Evolutionary conservation across 2,329 filamentous ascomycete species (phyloP), one percentile per base, ranked within the genome.

Genomic region (Herpotrichia juniperi): DNA sequence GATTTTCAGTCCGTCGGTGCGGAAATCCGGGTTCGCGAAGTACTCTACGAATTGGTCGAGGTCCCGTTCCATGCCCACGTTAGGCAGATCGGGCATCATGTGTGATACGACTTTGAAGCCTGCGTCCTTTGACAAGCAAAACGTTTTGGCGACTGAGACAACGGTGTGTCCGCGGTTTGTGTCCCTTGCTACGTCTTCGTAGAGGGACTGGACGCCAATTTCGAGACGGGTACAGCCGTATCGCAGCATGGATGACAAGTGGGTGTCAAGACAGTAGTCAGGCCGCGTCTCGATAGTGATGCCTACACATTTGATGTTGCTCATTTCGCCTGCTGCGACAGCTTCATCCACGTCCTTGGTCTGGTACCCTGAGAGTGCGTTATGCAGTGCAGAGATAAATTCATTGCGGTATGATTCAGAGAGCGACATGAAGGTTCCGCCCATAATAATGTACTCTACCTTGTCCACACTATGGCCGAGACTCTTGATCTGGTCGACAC

Each of bases 401-500:
- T 90, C 87, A 56, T 99, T 91, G 24, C 94, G 83, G 74, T 99
- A 99, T 21, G 88, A 87, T 66, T 92, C 87, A 8, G 93, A 83
- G 22, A 99, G 78, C 2, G 93, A 97, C 96, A 99, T 99, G 76
- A 99, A 99, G 0, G 94, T 99, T 61, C 94, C 94, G 54, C 94
- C 94, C 94, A 99, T 99, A 72, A 99, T 96, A 70, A 99, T 99
- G 75, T 97, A 99, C 79, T 99, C 94, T 21, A 99, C 94, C 75
- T 99, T 99, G 78, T 99, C 94, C 42, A 99, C 94, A 40, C 91
- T 96, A 75, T 99, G 94, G 0, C 94, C 94, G 0, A 99, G 82
- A 1, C 91, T 90, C 74, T 96, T 96, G 69, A 99, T 91, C 77
- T 99, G 94, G 66, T 99, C 96, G 5, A 99, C 93, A 62, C 94